Percentiles rank a stretch among this genome's conserved stretches.
Conservation (phyloP, 2,329 filamentous ascomycete genomes). For the Ceratocystis colombiana region DNA sequence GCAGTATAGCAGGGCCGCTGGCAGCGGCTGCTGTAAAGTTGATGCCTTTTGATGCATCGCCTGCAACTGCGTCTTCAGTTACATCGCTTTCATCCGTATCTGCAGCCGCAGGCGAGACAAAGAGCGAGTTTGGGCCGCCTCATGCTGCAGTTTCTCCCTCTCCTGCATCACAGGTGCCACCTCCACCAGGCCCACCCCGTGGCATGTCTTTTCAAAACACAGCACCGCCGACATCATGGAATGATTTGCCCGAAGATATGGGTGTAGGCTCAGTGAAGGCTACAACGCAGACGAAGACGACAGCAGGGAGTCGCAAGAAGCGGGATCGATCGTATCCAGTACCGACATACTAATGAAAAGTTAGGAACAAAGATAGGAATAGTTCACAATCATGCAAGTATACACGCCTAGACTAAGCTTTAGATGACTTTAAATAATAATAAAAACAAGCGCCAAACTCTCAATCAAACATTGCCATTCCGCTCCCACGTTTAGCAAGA, state of each 20-base stretch:
- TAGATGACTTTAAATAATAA: no score
- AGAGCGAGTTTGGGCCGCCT: not conserved
- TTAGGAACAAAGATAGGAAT: not conserved
- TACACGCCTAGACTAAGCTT: no score
- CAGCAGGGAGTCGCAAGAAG: constrained; percentile 39
- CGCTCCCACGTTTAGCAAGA: no score
- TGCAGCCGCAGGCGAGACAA: constrained; percentile 6
- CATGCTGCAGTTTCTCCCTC: not conserved
- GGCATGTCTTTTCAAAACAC: constrained; percentile 48
- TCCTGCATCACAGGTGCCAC: not conserved
- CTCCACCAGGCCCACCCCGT: constrained; percentile 26
- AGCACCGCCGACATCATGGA: constrained; percentile 53
- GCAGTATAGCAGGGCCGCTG: not conserved
- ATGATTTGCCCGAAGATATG: constrained; percentile 55
- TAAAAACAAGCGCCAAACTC: no score
- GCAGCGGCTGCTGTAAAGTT: constrained; percentile 11
- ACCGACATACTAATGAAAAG: constrained; percentile 41
- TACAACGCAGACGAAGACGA: constrained; percentile 42
- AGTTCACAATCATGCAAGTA: not conserved
- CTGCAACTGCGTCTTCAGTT: constrained; percentile 31
- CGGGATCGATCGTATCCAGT: constrained; percentile 52
- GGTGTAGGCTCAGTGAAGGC: constrained; percentile 31
- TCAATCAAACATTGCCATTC: no score
- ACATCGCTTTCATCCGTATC: constrained; percentile 29
- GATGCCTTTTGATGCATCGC: constrained; percentile 26